Conservation (phyloP, 2,329 filamentous ascomycete species). For the Colletotrichum sp. region DNA sequence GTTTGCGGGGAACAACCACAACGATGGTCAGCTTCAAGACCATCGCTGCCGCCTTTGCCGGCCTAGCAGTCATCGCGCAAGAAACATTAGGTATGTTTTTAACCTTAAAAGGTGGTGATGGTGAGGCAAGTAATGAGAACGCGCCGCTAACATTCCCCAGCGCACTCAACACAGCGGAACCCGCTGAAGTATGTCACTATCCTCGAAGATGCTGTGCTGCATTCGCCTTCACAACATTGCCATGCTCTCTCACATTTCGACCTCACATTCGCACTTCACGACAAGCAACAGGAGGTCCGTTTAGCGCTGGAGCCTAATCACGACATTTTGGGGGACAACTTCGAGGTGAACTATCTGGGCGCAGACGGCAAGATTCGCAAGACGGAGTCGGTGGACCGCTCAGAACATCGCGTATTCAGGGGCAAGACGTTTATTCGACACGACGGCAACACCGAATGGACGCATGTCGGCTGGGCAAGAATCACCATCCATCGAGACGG, state of each 20-base stretch:
- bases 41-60: conserved; percentile 33
- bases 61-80: conserved; percentile 34
- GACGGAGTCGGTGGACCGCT: conserved; percentile 73
- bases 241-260: conserved; percentile 86
- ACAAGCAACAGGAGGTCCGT: conserved; percentile 72
- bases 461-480: conserved; percentile 84
- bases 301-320: conserved; percentile 88
- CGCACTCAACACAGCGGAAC: conserved; percentile 76
- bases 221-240: conserved; percentile 79
- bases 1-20: conserved; percentile 19
- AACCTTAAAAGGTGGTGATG: not conserved
- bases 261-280: conserved; percentile 77
- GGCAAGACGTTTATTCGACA: conserved; percentile 76
- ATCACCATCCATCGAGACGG: conserved; percentile 82
- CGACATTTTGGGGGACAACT: conserved; percentile 81
- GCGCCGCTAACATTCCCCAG: conserved; percentile 37
- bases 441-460: conserved; percentile 69
- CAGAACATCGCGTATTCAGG: conserved; percentile 82
- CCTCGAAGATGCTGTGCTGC: conserved; percentile 77
- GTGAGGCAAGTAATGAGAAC: not conserved
- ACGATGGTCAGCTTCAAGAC: conserved; percentile 38
- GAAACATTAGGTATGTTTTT: conserved; percentile 34
- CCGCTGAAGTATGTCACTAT: conserved; percentile 77
- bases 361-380: conserved; percentile 71
- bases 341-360: conserved; percentile 74